A percentile compares a stretch with the other conserved stretches of the same genome.
Evolutionary conservation across 805 yeast genomes (phyloP).

Genomic region (Starmerella sirachaensis): DNA sequence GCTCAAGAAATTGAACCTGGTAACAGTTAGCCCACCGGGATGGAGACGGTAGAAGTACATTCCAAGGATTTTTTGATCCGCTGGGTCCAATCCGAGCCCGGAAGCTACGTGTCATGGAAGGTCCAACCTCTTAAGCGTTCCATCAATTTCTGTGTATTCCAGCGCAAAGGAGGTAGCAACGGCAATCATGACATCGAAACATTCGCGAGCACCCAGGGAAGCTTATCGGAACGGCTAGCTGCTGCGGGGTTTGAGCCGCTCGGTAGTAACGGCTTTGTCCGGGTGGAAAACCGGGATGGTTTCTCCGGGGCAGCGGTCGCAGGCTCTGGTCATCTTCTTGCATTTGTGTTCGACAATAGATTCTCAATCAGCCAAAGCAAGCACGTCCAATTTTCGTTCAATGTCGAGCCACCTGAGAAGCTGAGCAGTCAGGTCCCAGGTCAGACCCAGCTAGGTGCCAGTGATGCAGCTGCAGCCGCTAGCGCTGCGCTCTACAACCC

Average conservation of each 20-base stretch:
- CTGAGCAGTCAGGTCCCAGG: neutral
- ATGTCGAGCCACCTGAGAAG: constrained; percentile 4
- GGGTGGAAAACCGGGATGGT: constrained; percentile 48
- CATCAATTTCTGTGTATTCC: constrained; percentile 31
- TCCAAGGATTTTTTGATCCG: constrained; percentile 80
- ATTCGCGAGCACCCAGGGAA: constrained; percentile 14
- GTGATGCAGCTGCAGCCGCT: constrained; percentile 10
- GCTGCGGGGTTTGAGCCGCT: constrained; percentile 41
- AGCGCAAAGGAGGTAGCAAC: constrained; percentile 13
- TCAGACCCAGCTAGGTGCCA: neutral
- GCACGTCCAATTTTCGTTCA: constrained; percentile 49
- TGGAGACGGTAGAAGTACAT: constrained; percentile 88
- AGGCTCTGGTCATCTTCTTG: constrained; percentile 52
- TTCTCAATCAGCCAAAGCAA: constrained; percentile 77
- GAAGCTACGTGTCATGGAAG: constrained; percentile 61
- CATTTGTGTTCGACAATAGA: constrained; percentile 85
- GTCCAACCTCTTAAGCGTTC: constrained; percentile 65
- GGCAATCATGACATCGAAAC: constrained; percentile 21
- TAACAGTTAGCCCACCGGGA: too few relatives aligned
- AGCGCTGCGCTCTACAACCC: constrained; percentile 2
- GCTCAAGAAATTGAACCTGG: too few relatives aligned
- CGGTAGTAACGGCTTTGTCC: constrained; percentile 37
- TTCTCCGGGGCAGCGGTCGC: constrained; percentile 50
- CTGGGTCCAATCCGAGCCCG: constrained; percentile 73
- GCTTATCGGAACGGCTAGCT: constrained; percentile 40